Evolutionary conservation across 169 alveolate species (phyloP).

Genomic region (Plasmodium chabaudi): DNA sequence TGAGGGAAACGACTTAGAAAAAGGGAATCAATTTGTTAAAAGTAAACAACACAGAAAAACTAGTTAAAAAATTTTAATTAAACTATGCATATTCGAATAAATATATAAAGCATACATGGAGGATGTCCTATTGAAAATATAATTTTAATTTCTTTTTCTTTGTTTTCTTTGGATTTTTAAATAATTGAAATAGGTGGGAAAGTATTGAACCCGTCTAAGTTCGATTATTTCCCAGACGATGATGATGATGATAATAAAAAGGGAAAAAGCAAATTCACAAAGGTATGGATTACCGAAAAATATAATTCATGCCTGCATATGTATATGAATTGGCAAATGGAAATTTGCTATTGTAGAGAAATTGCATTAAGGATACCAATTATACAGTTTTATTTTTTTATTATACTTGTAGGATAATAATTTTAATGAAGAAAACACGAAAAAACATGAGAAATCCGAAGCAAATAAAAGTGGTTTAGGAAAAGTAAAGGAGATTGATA

Average conservation of each 20-base stretch:
- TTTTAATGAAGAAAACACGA: constrained; percentile 43
- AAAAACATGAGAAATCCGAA: constrained; percentile 27
- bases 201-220: constrained; percentile 42
- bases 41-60: constrained; percentile 56
- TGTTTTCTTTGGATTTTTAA: neutral
- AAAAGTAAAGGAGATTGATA: constrained; percentile 81
- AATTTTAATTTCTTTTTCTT: neutral
- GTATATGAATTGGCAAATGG: constrained; percentile 10
- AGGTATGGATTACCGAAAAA: constrained; percentile 13
- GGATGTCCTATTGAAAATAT: neutral
- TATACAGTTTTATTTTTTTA: neutral
- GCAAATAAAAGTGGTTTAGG: constrained; percentile 22
- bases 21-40: constrained; percentile 68
- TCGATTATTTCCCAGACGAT: constrained; percentile 11
- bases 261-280: constrained; percentile 22
- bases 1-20: constrained; percentile 67
- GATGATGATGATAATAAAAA: constrained; percentile 34
- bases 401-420: constrained; percentile 14
- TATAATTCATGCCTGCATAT: neutral
- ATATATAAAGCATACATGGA: neutral
- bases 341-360: neutral
- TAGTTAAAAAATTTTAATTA: constrained; percentile 6
- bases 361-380: neutral
- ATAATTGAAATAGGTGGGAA: constrained; percentile 28
- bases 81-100: neutral